Evolutionary conservation across 1,284 basidiomycete species (phyloP), one percentile per base, ranked within the genome.

Genomic region (Trichosporon coremiiforme): DNA sequence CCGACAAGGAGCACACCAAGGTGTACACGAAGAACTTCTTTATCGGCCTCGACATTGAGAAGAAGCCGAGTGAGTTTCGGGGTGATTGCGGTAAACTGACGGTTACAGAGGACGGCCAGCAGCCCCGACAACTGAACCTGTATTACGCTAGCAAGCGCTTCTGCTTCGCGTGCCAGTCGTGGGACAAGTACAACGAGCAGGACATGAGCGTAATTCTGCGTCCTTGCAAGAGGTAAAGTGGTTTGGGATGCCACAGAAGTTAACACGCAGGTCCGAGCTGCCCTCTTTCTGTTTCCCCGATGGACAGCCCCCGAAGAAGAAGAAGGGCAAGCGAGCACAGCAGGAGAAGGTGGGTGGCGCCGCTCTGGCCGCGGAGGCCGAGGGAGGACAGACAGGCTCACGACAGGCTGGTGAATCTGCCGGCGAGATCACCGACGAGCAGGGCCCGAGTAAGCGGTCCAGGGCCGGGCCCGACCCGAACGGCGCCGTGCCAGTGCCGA

Each of bases 91-190:
- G 36, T 15, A 35, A 41, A 70, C 73, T 77, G 70, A 79, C 69
- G 57, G 13, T 64, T 68, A 41, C 67, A 82, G 82, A 75, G 69
- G 78, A 76, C 70, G 82, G 76, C 68, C 72, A 75, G 73, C 83
- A 77, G 0, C 83, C 78, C 2, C 88, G 94, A 74, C 91, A 89
- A 79, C 86, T 99, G 72, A 97, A 99, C 83, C 95, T 99, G 70
- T 97, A 94, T 70, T 98, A 95, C 84, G 95, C 97, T 2, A 98
- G 94, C 5, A 92, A 90, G 50, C 93, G 98, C 78, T 99, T 99
- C 81, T 94, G 91, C n/a, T 92, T 95, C 78, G 88, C 93, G 69
- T 94, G 96, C 78, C 97, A 96, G 83, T 86, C 89, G 84, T 99
- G 97, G 95, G 96, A 98, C 78, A 92, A 92, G 82, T 99, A 91